Conservation (phyloP, 163 green algal species). For the Smithsoniella earleae region DNA sequence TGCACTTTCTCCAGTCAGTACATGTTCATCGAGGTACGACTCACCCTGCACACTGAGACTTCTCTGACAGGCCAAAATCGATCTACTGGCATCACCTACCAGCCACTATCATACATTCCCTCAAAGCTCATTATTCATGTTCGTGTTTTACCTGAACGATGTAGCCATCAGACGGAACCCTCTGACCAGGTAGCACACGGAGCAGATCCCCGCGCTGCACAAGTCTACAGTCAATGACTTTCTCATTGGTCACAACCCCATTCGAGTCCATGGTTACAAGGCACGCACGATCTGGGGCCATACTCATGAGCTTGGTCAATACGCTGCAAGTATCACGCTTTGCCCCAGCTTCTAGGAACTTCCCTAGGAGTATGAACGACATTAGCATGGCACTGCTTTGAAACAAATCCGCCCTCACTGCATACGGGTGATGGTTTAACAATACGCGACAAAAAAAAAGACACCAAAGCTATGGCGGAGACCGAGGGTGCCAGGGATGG, state of each 20-base stretch:
- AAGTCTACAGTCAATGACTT: constrained; percentile 57
- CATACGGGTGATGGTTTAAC: too few species aligned
- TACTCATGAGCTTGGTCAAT: constrained; percentile 62
- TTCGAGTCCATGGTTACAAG: constrained; percentile 50
- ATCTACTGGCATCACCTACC: too few species aligned
- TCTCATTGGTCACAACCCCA: constrained; percentile 40
- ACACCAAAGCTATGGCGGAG: too few species aligned
- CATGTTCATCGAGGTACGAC: constrained; percentile 77
- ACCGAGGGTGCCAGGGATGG: too few species aligned
- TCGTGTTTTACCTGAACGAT: constrained; percentile 42
- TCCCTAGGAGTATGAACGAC: constrained; percentile 92
- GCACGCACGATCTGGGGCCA: constrained; percentile 61
- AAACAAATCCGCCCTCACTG: constrained; percentile 79
- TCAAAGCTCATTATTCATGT: too few species aligned
- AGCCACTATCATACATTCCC: too few species aligned
- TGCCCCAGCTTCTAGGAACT: constrained; percentile 86
- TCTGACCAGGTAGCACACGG: constrained; percentile 35
- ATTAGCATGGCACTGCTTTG: constrained; percentile 95
- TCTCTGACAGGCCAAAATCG: constrained; percentile 45
- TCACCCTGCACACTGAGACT: constrained; percentile 53
- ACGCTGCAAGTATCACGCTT: constrained; percentile 81
- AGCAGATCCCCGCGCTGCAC: constrained; percentile 75
- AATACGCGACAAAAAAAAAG: too few species aligned
- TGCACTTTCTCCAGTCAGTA: constrained; percentile 67
- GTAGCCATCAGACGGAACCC: constrained; percentile 28